Evolutionary conservation across 2,329 filamentous ascomycete genomes (phyloP), one percentile per base, ranked within the genome.

Genomic region (Aspergillus sp.): DNA sequence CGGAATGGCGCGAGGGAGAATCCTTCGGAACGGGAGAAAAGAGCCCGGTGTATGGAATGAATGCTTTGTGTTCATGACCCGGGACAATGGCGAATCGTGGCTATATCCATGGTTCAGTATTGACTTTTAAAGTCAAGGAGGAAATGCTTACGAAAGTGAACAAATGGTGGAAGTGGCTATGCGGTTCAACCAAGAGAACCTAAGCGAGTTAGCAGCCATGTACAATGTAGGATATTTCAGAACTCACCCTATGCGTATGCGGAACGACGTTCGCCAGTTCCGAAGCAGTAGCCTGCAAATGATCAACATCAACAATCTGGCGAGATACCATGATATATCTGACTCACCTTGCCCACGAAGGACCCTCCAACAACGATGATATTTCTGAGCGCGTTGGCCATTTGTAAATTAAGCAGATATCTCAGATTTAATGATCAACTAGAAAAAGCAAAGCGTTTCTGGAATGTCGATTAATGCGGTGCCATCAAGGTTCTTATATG

Each of bases 291-390:
- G 54, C 45, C 64, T 64, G 42, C 32, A 27, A 15, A 6, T 12
- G 23, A 48, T 59, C 44, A 58, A 45, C 44, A 12, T 15, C 27
- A 37, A 15, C 15, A 7, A 15, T 22, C 27, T 15, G 20, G 17
- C 25, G 10, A 27, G 12, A 30, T 7, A 7, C 17, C 7, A 13
- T 12, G 42, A 33, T 27, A 33, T 22, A n/a, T 32, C 39, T n/a
- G 20, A 52, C 60, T 53, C 35, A 67, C 60, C 46, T 61, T 60
- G 22, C 65, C 65, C 19, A 68, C 64, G 46, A 67, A 68, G 4
- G 65, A 68, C 6, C 65, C 65, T 12, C 65, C 65, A 17, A 68
- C 57, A 7, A 68, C 63, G 25, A 68, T 57, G n/a, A 68, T 58
- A 46, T 67, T 68, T 13, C 60, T 61, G 17, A 67, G 47, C n/a